Conservation (phyloP, 305 asterid species). For the Solanum aculeatissimum region DNA sequence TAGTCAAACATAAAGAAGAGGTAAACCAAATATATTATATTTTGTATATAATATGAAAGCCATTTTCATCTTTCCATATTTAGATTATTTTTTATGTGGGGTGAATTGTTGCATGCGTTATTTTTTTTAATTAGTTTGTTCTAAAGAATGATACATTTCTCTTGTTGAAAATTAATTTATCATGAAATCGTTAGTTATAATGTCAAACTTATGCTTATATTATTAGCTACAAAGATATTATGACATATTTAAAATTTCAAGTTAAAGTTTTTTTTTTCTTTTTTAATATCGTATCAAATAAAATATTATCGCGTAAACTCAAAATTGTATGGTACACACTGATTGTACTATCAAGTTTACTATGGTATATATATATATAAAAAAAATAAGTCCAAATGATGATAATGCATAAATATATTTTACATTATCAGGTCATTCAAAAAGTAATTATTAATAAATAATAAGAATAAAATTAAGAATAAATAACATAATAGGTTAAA, state of each 20-base stretch:
- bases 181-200: not conserved
- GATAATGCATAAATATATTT: not conserved
- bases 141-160: too few species aligned
- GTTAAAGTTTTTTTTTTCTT: rapidly evolving
- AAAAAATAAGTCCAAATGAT: not conserved
- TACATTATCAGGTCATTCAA: not conserved
- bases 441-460: not conserved
- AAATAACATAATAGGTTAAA: not conserved
- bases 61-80: not conserved
- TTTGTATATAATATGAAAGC: not conserved
- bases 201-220: not conserved
- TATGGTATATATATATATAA: too few species aligned
- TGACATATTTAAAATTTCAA: not conserved
- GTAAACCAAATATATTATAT: not conserved
- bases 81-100: not conserved
- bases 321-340: not conserved
- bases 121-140: not conserved
- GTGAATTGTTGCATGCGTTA: too few species aligned
- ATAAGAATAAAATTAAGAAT: too few species aligned
- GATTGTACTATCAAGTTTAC: not conserved
- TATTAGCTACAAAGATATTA: not conserved
- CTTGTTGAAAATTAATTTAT: not conserved
- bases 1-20: not conserved
- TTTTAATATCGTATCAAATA: not conserved
- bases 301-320: not conserved